Conservation (phyloP, 306 rosid species). For the Pueraria montana region DNA sequence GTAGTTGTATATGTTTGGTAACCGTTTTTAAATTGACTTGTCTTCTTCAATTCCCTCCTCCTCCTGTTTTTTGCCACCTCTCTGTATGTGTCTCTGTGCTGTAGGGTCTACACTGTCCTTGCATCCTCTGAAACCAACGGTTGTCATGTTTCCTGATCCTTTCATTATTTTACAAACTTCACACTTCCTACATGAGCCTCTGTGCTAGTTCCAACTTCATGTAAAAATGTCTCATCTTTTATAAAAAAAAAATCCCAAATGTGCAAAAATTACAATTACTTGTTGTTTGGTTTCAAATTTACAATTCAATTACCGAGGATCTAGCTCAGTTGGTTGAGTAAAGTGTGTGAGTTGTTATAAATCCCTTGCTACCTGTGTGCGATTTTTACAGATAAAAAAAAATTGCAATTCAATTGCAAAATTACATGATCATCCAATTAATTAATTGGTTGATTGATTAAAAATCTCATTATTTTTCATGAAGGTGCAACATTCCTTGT, state of each 20-base stretch:
- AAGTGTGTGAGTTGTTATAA: too few relatives aligned
- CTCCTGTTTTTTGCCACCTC: slow-evolving; percentile 41
- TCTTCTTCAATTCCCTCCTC: slow-evolving; percentile 58
- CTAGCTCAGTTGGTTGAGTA: too few relatives aligned
- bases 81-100: slow-evolving; percentile 38
- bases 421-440: not conserved
- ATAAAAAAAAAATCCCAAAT: not conserved
- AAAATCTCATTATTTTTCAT: not conserved
- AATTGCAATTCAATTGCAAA: not conserved
- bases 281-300: not conserved
- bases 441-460: not conserved
- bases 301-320: not conserved
- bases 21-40: slow-evolving; percentile 61
- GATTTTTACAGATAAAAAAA: too few relatives aligned
- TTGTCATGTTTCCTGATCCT: slow-evolving; percentile 51
- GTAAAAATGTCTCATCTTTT: not conserved
- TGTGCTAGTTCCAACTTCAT: not conserved
- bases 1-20: slow-evolving; percentile 52
- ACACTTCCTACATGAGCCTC: slow-evolving; percentile 35
- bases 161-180: slow-evolving; percentile 53
- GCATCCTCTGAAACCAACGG: slow-evolving; percentile 26
- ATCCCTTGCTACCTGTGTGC: too few relatives aligned
- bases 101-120: slow-evolving; percentile 66
- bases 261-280: not conserved
- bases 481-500: slow-evolving; percentile 82